Evolutionary conservation across 2,329 filamentous ascomycete genomes (phyloP), one percentile per base, ranked within the genome.

Genomic region (Xylaria hypoxylon): DNA sequence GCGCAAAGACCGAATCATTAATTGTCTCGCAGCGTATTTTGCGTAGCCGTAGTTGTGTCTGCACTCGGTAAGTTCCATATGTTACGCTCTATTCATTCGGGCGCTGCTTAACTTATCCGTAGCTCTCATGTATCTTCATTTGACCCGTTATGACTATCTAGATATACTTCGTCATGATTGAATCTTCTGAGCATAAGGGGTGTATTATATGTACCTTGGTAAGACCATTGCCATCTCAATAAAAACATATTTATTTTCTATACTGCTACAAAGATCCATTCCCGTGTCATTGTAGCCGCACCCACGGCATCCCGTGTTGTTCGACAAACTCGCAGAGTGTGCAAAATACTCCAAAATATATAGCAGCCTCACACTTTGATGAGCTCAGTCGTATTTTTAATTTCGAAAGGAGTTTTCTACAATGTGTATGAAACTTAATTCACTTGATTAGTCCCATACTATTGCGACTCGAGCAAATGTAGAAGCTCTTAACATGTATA

Each of bases 81-180:
- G 38, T 51, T 40, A 10, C 40, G 28, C 48, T 51, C 48, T 22
- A 19, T 26, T 11, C 19, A 22, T 48, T 40, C 59, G 64, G 64
- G 59, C 5, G 19, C 31, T 63, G 19, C 53, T 52, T 55, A 19
- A 19, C 53, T 52, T 55, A 19, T 59, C 64, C 64, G 59, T 44
- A 22, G n/a, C 42, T 35, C 24, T 52, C 33, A 33, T 22, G 15
- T n/a, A 28, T 33, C 45, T 53, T 59, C 64, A 59, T 10, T 62
- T 62, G 13, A 22, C 31, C 62, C 62, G 62, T n/a, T 33, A 22
- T 47, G 17, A 28, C 42, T 26, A 8, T 5, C 28, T 38, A 38
- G 10, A 4, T 38, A 48, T 38, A 40, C 22, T 40, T n/a, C 13
- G 2, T 17, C 19, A 38, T 10, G 19, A 17, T 17, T 40, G 17